Base-by-base conservation (phyloP, 208 protist genomes). In the Trichomonas gallinae region DNA sequence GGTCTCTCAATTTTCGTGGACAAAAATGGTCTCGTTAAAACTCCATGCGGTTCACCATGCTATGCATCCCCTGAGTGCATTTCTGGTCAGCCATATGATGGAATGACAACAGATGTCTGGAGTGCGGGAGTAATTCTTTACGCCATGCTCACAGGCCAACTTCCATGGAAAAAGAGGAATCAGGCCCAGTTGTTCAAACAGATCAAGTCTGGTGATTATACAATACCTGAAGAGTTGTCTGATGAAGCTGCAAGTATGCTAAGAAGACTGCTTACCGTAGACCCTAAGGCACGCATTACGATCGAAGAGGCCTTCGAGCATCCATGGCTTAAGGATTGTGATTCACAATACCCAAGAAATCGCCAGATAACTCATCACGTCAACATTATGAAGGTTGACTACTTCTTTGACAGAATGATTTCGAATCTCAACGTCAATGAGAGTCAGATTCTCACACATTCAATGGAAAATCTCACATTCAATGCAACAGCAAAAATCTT, bases 91-190 rank as follows among this genome's bases (percentile, higher is more conserved):
- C 17, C 3, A 0, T 93, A 93, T 17, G 44, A 93, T 38, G 87
- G 87, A 48, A 93, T 34, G 17, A 93, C 21, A 15, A 42, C 87
- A 48, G 87, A 93, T 93, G 34, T 93, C 13, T 93, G 87, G 87
- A 93, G 87, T 58, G 17, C 1, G 0, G 87, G 87, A 6, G 87
- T 93, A 38, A 93, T 93, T 38, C 26, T 93, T 17, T 93, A 42
- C 51, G 87, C 87, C 15, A 93, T 93, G 87, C 40, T 93, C 10
- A 93, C 87, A 10, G 87, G 87, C 3, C 87, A 93, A 36, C 87
- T 93, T 38, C 87, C 87, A 34, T 93, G 87, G 87, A 93, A 42
- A 9, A 93, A 93, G 44, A 93, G 87, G 38, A 93, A 93, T 44
- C 87, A 93, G 46, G 31, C 87, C 1, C 87, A 93, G n/a, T 17